A percentile compares a stretch with the other conserved stretches of the same genome.
phyloP scores from a whole-genome alignment of 2,329 filamentous ascomycete species.

The Cercospora zeina region DNA sequence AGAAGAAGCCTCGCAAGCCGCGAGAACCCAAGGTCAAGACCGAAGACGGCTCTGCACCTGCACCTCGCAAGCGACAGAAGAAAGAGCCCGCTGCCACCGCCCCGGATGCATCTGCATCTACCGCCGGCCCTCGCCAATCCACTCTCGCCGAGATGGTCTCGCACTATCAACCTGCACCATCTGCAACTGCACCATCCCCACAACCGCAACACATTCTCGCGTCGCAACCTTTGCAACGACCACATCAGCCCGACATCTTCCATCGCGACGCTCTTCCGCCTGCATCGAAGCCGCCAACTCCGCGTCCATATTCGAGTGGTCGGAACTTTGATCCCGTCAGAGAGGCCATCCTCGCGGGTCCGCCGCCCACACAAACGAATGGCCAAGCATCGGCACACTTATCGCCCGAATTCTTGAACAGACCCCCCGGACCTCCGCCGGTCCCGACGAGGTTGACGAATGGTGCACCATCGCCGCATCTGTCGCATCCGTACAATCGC shows the following conservation, averaged over 20 bases:
- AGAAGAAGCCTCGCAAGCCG: constrained; percentile 49
- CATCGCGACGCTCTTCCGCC: constrained; percentile 43
- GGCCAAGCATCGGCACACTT: constrained; percentile 40
- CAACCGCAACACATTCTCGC: constrained; percentile 21
- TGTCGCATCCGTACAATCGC: constrained; percentile 58
- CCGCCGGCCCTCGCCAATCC: constrained; percentile 40
- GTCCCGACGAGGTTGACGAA: constrained; percentile 28
- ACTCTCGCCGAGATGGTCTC: constrained; percentile 47
- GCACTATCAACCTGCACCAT: constrained; percentile 30
- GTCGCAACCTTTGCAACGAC: constrained; percentile 19
- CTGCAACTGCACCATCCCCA: constrained; percentile 25
- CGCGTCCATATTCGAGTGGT: constrained; percentile 61
- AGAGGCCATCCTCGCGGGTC: constrained; percentile 57
- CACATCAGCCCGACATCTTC: constrained; percentile 35
- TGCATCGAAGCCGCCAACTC: constrained; percentile 43
- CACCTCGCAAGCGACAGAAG: constrained; percentile 52
- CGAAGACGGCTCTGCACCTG: constrained; percentile 39
- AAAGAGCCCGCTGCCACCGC: constrained; percentile 28
- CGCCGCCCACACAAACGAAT: constrained; percentile 27
- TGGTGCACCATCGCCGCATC: constrained; percentile 39
- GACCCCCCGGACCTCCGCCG: constrained; percentile 25
- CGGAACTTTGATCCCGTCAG: constrained; percentile 90
- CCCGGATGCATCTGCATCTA: constrained; percentile 25
- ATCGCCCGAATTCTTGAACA: constrained; percentile 43
- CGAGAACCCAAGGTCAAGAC: constrained; percentile 50